Evolutionary conservation across 192 early-diverging fungal genomes (phyloP).

Genomic region (Umbelopsis sp.): DNA sequence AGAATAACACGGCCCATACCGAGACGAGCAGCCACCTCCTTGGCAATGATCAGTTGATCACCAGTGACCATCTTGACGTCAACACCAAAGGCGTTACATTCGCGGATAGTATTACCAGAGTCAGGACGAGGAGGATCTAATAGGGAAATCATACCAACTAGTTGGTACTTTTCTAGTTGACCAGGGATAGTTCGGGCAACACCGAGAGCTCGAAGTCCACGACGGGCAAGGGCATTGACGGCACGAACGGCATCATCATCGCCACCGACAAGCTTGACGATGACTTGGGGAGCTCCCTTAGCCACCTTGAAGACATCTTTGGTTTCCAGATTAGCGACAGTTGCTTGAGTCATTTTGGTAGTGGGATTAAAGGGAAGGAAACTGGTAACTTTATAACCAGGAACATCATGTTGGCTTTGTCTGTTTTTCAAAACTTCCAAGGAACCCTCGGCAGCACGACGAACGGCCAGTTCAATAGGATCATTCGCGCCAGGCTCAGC

Average conservation of each 20-base stretch:
- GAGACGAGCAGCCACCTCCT: conserved; percentile 83
- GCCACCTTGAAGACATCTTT: conserved; percentile 82
- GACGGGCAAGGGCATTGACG: conserved; percentile 82
- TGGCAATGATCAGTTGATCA: conserved; percentile 90
- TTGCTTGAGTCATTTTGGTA: conserved; percentile 87
- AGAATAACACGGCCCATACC: conserved; percentile 87
- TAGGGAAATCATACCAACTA: conserved; percentile 86
- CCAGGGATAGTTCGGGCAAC: conserved; percentile 64
- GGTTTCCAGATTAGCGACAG: conserved; percentile 68
- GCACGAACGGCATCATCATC: conserved; percentile 82
- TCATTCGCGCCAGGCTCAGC: conserved; percentile 90
- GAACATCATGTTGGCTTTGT: conserved; percentile 63
- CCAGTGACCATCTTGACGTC: conserved; percentile 95
- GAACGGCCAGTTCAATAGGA: conserved; percentile 87
- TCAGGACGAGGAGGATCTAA: conserved; percentile 86
- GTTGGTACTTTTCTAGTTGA: conserved; percentile 67
- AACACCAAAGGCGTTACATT: conserved; percentile 82
- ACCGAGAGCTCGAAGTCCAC: conserved; percentile 79
- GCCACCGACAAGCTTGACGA: conserved; percentile 80
- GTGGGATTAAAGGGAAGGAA: conserved; percentile 91
- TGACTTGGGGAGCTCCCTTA: conserved; percentile 96
- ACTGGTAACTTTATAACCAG: conserved; percentile 82
- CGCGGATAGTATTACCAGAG: conserved; percentile 83
- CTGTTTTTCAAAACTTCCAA: conserved; percentile 44
- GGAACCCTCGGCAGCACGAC: conserved; percentile 72